phyloP scores from a whole-genome alignment of 768 basidiomycete species.

The Mycena maculata region DNA sequence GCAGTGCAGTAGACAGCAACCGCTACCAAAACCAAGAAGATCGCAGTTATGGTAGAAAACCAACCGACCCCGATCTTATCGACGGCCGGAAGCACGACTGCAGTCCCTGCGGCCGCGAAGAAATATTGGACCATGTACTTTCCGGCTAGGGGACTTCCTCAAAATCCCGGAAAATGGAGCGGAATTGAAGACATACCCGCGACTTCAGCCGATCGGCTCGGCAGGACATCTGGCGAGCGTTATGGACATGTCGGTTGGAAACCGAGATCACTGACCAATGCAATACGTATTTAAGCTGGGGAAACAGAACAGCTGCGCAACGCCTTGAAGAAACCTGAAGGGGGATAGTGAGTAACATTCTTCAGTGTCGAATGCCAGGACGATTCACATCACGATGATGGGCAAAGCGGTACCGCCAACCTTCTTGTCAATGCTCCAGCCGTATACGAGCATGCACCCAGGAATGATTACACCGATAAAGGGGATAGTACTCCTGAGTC shows the following conservation, averaged over 20 bases:
- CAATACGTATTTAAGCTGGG: slow-evolving; percentile 35
- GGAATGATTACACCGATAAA: slow-evolving; percentile 30
- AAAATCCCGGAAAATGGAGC: background rate
- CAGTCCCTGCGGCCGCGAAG: slow-evolving; percentile 31
- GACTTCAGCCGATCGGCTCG: slow-evolving; percentile 32
- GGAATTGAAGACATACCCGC: slow-evolving; percentile 10
- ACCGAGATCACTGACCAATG: slow-evolving; percentile 19
- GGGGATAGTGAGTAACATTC: background rate
- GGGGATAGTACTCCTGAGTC: slow-evolving; percentile 29
- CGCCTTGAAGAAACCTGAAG: slow-evolving; percentile 32
- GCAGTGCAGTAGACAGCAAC: slow-evolving; percentile 20
- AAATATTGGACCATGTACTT: slow-evolving; percentile 34
- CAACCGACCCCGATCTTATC: slow-evolving; percentile 34
- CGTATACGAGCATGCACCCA: slow-evolving; percentile 33
- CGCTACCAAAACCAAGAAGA: slow-evolving; percentile 22
- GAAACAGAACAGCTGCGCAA: slow-evolving; percentile 33
- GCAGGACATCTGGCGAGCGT: slow-evolving; percentile 28
- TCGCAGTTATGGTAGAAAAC: slow-evolving; percentile 31
- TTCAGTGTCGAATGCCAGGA: background rate
- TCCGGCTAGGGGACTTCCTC: slow-evolving; percentile 3
- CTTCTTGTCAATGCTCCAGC: slow-evolving; percentile 34
- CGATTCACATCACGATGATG: slow-evolving; percentile 28
- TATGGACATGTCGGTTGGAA: background rate
- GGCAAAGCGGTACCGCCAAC: slow-evolving; percentile 31
- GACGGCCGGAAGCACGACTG: slow-evolving; percentile 31